Evolutionary conservation across 169 alveolate species (phyloP).

Genomic region (Cryptosporidium baileyi): DNA sequence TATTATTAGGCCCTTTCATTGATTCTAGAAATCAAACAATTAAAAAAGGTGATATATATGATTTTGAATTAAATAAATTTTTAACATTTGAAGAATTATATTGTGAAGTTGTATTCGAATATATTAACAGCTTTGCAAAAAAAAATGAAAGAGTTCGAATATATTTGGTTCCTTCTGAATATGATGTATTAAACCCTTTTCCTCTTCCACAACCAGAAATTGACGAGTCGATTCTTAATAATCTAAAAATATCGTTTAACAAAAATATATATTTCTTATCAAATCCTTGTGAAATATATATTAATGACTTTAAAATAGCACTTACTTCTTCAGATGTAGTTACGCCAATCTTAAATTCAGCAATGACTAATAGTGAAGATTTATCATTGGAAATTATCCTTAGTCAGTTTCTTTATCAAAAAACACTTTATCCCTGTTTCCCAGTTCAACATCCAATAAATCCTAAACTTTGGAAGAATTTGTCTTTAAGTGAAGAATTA

Average conservation of each 20-base stretch:
- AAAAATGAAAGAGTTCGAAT: slow-evolving; percentile 56
- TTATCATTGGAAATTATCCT: slow-evolving; percentile 23
- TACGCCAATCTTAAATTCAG: slow-evolving; percentile 39
- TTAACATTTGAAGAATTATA: slow-evolving; percentile 38
- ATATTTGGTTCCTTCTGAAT: slow-evolving; percentile 47
- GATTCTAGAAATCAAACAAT: slow-evolving; percentile 51
- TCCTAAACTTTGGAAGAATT: slow-evolving; percentile 10
- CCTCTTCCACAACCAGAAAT: slow-evolving; percentile 62
- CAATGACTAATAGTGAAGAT: background rate
- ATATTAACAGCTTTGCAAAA: slow-evolving; percentile 13
- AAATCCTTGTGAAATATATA: slow-evolving; percentile 55
- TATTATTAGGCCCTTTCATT: slow-evolving; percentile 45
- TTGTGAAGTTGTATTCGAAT: background rate
- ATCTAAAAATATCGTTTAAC: background rate
- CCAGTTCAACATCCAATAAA: slow-evolving; percentile 68
- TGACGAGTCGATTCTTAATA: slow-evolving; percentile 4
- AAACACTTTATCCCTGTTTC: slow-evolving; percentile 49
- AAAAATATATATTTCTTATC: slow-evolving; percentile 24
- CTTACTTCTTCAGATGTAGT: slow-evolving; percentile 57
- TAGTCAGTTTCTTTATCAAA: slow-evolving; percentile 62
- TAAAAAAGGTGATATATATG: slow-evolving; percentile 40
- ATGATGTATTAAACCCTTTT: slow-evolving; percentile 43
- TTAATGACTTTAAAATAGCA: slow-evolving; percentile 33
- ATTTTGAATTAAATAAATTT: slow-evolving; percentile 19
- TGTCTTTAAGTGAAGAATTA: slow-evolving; percentile 27